Base-by-base conservation (phyloP, 306 rosid species). In the Dalbergia cultrata region DNA sequence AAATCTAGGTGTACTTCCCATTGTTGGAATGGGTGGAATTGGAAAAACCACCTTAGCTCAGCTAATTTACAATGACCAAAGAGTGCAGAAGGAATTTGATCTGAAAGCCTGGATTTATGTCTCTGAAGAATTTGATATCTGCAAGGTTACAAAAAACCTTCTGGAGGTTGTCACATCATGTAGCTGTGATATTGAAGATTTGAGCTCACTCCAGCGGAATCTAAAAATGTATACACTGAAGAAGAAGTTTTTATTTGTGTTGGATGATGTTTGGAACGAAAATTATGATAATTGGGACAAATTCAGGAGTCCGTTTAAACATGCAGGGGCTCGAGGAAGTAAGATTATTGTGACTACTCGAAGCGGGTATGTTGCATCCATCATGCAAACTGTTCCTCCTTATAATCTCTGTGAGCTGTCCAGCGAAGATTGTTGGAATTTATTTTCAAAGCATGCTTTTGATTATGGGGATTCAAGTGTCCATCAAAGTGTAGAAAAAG, bases 251-350 rank as follows among this genome's bases (percentile, higher is more conserved):
- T 41, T 90, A 6, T 70, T 90, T 8, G 87, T 90, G 26, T 18
- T 87, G 45, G 93, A 90, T 65, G 93, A 89, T 47, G 79, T 87
- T n/a, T 85, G 91, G 91, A 86, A 82, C n/a, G 83, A 90, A 26
- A 83, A 77, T 22, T 69, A 85, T 61, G 11, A 72, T 21, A 54
- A 61, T 4, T 85, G 88, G 86, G 83, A 77, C 54, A 78, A 26
- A n/a, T 68, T 85, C 45, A 56, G 81, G 53, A 78, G 61, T 73
- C 86, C 84, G 52, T 78, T 85, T 73, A 65, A 72, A 13, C 67
- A 81, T 54, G 82, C 66, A 21, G 85, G 85, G 47, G 88, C 78
- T 43, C 67, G 53, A 33, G 86, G 86, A 44, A 78, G 88, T 76
- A 80, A 84, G 71, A 81, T 85, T 62, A 63, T 81, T 53, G 88